Evolutionary conservation across 805 yeast species (phyloP), one percentile per base, ranked within the genome.

Genomic region (Candida argentea): DNA sequence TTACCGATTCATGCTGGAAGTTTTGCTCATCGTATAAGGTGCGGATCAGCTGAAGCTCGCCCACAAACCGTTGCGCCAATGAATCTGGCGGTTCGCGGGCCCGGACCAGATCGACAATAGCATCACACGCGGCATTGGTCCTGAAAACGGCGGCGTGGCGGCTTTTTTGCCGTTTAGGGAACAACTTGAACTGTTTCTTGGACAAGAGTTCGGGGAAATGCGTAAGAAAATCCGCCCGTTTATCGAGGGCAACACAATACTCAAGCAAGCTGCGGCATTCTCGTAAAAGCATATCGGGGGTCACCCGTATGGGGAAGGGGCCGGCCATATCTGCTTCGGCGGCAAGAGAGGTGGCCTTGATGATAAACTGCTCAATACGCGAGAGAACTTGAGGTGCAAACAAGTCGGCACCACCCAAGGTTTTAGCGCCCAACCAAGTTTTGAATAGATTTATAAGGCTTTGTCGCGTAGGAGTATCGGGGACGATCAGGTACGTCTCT

Each of bases 381-480:
- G 30, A 35, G 11, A 61, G 34, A 1, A 50, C 39, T 1, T 42
- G 44, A 6, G 27, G 36, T 6, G 60, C 60, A 31, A 61, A 61
- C 6, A 58, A 31, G 13, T 55, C 56, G 20, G 43, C 29, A 5
- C 65, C 65, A 2, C 56, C 43, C 18, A 36, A 46, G 14, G 65
- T 56, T 25, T 46, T 43, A 11, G 55, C 61, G 10, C 37, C 38
- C 23, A 47, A 34, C 67, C 67, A 61, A 5, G 67, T 60, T 29
- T 55, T 52, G 44, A 59, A 61, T 32, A 61, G 41, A 35, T 57
- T 57, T 30, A 60, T 59, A 35, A 61, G 42, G 33, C 44, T 42
- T 34, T 56, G 65, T 34, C 67, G 42, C 11, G 65, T 57, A 12
- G 48, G 43, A 2, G 56, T 52, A 37, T 61, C 65, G 20, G 60